phyloP scores from a whole-genome alignment of 148 eudicot genomes.

The Rhododendron kiyosumense region DNA sequence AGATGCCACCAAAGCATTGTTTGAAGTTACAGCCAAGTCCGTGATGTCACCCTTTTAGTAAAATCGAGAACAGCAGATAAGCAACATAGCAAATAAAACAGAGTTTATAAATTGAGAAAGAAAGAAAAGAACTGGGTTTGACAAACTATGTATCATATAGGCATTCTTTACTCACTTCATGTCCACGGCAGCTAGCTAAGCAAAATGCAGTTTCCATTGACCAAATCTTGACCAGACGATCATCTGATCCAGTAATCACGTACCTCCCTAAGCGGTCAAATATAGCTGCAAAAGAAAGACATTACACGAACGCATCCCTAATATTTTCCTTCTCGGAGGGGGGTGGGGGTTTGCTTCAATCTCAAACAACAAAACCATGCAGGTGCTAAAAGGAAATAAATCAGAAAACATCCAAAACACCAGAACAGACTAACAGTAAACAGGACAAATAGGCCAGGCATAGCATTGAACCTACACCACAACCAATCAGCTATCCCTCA shows the following conservation, averaged over 20 bases:
- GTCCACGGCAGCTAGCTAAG: constrained; percentile 95
- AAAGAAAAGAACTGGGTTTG: constrained; percentile 2
- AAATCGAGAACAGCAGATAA: constrained; percentile 10
- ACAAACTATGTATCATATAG: constrained; percentile 4
- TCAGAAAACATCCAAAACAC: not conserved
- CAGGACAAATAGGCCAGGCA: not conserved
- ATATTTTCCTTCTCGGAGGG: not conserved
- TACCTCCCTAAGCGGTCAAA: constrained; percentile 88
- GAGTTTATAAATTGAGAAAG: constrained; percentile 5
- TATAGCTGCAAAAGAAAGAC: constrained; percentile 61
- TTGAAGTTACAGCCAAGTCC: constrained; percentile 88
- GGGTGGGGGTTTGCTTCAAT: too few species aligned
- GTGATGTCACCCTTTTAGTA: constrained; percentile 85
- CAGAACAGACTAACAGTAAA: not conserved
- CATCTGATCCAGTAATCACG: constrained; percentile 97
- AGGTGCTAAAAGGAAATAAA: not conserved
- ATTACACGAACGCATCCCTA: not conserved
- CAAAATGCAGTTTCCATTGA: constrained; percentile 98
- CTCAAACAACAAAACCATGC: not conserved
- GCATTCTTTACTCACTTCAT: constrained; percentile 60
- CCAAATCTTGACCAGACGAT: constrained; percentile 97
- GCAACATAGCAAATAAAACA: not conserved
- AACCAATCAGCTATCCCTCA: not conserved
- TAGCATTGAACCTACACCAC: not conserved
- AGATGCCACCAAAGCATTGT: constrained; percentile 92